Evolutionary conservation across 2,329 filamentous ascomycete genomes (phyloP).

Genomic region (Ambrosiella cleistominuta): DNA sequence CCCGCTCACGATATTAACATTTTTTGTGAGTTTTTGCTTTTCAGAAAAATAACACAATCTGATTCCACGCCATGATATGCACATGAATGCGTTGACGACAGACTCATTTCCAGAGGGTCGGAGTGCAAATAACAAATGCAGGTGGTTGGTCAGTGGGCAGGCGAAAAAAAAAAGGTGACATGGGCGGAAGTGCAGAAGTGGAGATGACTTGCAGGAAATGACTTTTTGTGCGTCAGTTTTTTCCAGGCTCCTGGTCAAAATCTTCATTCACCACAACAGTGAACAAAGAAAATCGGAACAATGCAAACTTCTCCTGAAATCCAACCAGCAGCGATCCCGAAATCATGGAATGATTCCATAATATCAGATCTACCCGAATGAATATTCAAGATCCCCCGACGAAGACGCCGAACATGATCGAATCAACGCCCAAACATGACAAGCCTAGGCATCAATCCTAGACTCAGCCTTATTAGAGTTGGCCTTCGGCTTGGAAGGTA

Average conservation of each 20-base stretch:
- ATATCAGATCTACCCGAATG: too few species aligned
- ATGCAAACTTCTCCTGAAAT: background rate
- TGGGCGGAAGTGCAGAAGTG: constrained; percentile 4
- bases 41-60: constrained; percentile 3
- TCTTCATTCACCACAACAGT: background rate
- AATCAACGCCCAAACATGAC: background rate
- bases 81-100: background rate
- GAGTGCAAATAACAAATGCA: constrained; percentile 2
- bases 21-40: constrained; percentile 9
- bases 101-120: constrained; percentile 10
- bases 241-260: background rate
- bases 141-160: constrained; percentile 6
- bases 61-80: too few species aligned
- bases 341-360: too few species aligned
- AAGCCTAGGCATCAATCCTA: background rate
- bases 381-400: too few species aligned
- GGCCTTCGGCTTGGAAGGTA: background rate
- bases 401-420: too few species aligned
- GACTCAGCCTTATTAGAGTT: background rate
- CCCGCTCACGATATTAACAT: background rate
- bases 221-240: constrained; percentile 7
- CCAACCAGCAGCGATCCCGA: too few species aligned
- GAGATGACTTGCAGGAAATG: constrained; percentile 8
- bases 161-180: background rate
- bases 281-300: background rate